A percentile compares a stretch with the other conserved stretches of the same genome.
Conservation (phyloP, 1,139 yeast genomes). For the Pneumocystis oryctolagi region DNA sequence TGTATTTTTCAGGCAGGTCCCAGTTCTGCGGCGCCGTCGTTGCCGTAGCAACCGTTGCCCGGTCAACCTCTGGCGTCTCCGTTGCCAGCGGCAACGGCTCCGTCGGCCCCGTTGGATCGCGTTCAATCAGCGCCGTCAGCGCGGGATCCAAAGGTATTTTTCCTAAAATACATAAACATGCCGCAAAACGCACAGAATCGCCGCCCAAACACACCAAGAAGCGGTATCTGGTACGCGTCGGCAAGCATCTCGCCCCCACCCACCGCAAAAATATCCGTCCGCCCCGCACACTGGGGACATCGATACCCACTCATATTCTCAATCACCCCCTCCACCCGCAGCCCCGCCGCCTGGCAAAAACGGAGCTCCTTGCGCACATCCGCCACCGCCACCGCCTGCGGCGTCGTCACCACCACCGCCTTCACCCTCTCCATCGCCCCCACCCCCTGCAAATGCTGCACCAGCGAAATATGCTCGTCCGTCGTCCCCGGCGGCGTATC, state of each 20-base stretch:
- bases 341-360: constrained; percentile 75
- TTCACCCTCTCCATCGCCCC: constrained; percentile 32
- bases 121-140: not conserved
- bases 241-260: constrained; percentile 85
- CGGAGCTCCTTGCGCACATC: constrained; percentile 91
- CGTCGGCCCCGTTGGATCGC: not conserved
- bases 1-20: not conserved
- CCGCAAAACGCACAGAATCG: constrained; percentile 35
- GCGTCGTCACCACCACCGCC: constrained; percentile 88
- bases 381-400: constrained; percentile 81
- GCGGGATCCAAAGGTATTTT: not conserved
- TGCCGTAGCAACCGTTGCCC: not conserved
- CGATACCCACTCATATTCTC: constrained; percentile 97
- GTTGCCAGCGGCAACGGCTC: too few species aligned
- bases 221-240: constrained; percentile 42
- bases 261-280: constrained; percentile 72
- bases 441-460: constrained; percentile 66
- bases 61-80: too few species aligned
- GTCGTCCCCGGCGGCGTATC: constrained; percentile 95
- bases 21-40: not conserved
- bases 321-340: constrained; percentile 67
- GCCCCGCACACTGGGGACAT: constrained; percentile 83
- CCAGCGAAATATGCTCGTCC: constrained; percentile 93
- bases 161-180: constrained; percentile 66
- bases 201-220: constrained; percentile 68